Base-by-base conservation (phyloP, 495 filamentous ascomycete species). In the Glonium stellatum region DNA sequence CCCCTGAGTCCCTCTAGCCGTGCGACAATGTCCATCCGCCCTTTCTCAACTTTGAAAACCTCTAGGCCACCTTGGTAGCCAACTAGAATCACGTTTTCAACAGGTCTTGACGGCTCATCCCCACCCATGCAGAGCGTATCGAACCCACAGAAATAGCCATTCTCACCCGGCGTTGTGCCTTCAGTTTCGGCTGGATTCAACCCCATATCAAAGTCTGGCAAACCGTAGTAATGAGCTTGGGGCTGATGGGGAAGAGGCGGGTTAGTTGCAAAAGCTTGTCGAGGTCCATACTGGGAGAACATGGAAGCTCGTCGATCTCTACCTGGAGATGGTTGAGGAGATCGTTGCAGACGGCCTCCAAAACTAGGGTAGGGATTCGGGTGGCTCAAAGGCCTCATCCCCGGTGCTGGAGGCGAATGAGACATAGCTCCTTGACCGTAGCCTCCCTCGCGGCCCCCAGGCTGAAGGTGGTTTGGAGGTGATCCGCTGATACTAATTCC, bases 211-310 rank as follows among this genome's bases (percentile, higher is more conserved):
- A 84, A 72, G 21, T 85, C 78, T 1, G 82, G 84, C 1, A 79
- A 73, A 15, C 77, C 76, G 66, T 83, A 84, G 70, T 81, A 86
- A 70, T 87, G 79, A 9, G 89, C 76, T 72, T 95, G 91, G 0
- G 87, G 84, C 54, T 89, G 81, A 73, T 95, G 90, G 6, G 90
- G 90, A 19, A 86, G 81, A 35, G 89, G 88, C n/a, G 84, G 84
- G 55, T 84, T 78, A 18, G 75, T 73, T 15, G 68, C 70, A 46
- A 74, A 69, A 34, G 77, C 73, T 8, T 53, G 35, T 22, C 71
- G 71, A 12, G 76, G 69, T 11, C 76, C 71, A 55, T 76, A 77
- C 22, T 80, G 80, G 4, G 82, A 83, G 61, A 83, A 82, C 79
- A 85, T 81, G 19, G 82, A 84, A 56, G 80, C 78, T 63, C 83